Conservation (phyloP, 805 yeast genomes). For the Candida xyloterini region DNA sequence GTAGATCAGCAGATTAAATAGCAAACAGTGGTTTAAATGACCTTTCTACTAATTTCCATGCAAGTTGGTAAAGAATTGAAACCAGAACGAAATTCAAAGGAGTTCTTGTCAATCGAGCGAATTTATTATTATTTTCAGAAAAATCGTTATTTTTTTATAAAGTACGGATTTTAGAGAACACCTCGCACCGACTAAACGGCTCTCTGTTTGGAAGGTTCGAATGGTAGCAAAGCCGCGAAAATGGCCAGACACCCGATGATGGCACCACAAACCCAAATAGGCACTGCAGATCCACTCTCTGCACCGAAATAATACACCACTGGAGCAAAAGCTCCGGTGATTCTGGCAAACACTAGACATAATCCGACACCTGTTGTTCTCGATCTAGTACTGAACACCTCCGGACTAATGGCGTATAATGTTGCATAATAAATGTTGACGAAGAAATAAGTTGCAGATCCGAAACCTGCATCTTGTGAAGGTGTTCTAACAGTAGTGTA, state of each 20-base stretch:
- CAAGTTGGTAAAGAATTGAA: background rate
- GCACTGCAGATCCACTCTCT: constrained; percentile 48
- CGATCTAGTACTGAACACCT: constrained; percentile 50
- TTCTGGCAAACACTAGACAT: constrained; percentile 52
- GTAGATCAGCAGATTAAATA: too few relatives aligned
- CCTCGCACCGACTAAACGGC: constrained; percentile 25
- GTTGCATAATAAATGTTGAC: constrained; percentile 54
- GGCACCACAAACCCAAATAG: constrained; percentile 61
- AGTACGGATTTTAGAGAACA: constrained; percentile 1
- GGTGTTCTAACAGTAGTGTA: constrained; percentile 60
- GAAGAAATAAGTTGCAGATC: constrained; percentile 47
- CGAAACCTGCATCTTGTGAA: constrained; percentile 50
- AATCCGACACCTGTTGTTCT: constrained; percentile 62
- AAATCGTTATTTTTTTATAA: background rate
- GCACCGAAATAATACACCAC: constrained; percentile 51
- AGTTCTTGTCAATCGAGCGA: background rate
- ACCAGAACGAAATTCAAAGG: background rate
- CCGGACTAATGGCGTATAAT: constrained; percentile 65
- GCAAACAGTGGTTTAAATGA: background rate
- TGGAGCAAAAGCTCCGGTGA: constrained; percentile 57
- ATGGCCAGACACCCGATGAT: constrained; percentile 47
- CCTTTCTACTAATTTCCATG: too few relatives aligned
- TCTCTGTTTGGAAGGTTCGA: constrained; percentile 44
- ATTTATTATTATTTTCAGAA: constrained; percentile 3
- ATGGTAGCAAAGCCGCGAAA: constrained; percentile 45